These are phyloP conservation scores for Starmerella stellata DNA, from an alignment of 805 yeast genomes.

Conservation along the genomic window DNA sequence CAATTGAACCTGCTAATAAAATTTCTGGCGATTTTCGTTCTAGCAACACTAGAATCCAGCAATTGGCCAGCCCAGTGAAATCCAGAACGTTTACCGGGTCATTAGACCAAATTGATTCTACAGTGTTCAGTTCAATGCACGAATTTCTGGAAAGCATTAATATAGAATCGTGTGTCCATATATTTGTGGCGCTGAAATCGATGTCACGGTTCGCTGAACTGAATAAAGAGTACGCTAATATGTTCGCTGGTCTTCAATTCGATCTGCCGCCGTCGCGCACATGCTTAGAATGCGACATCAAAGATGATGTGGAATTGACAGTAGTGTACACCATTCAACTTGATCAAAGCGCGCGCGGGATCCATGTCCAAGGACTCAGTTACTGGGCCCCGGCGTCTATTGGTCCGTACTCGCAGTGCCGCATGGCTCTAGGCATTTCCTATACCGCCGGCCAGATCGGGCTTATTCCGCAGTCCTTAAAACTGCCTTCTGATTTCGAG, in stretches of 20 bases:
- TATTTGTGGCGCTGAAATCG: conserved; percentile 29
- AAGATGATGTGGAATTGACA: conserved; percentile 39
- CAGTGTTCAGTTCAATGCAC: conserved; percentile 5
- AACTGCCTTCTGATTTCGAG: conserved; percentile 20
- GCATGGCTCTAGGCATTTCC: conserved; percentile 32
- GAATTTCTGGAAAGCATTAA: neutral
- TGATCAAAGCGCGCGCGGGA: conserved; percentile 28
- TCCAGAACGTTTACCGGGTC: conserved; percentile 5
- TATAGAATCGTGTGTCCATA: conserved; percentile 5
- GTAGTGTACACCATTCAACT: conserved; percentile 26
- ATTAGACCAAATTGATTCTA: too few species aligned
- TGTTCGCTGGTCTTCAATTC: conserved; percentile 32
- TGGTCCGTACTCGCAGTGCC: conserved; percentile 90
- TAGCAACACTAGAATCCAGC: neutral
- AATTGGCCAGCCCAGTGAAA: neutral
- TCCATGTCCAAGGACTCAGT: conserved; percentile 83
- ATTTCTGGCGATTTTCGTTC: neutral
- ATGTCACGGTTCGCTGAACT: conserved; percentile 48
- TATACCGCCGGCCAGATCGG: conserved; percentile 88
- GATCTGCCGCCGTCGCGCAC: conserved; percentile 66
- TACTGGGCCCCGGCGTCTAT: conserved; percentile 98
- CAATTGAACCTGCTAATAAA: neutral
- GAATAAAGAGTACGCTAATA: conserved; percentile 40
- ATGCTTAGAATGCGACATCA: conserved; percentile 49
- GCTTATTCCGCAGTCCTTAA: conserved; percentile 55